Evolutionary conservation across 768 basidiomycete genomes (phyloP).

Genomic region (Pholiota microspora): DNA sequence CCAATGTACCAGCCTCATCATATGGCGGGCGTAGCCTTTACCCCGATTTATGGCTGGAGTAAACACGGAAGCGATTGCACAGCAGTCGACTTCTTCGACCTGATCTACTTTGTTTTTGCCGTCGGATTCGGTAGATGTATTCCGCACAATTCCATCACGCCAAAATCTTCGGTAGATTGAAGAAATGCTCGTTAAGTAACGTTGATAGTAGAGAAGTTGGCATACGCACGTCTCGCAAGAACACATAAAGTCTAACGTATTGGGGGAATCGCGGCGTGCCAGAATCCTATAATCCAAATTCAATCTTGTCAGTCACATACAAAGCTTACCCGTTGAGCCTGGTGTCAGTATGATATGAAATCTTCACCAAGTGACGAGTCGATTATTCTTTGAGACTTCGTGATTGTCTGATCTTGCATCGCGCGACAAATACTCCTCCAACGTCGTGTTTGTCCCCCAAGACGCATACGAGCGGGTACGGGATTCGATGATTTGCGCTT

Average conservation of each 20-base stretch:
- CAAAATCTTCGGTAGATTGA: slow-evolving; percentile 2
- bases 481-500: slow-evolving; percentile 14
- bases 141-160: slow-evolving; percentile 26
- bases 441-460: slow-evolving; percentile 14
- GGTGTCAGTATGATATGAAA: background rate
- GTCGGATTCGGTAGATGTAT: slow-evolving; percentile 22
- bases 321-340: background rate
- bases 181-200: background rate
- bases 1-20: slow-evolving; percentile 64
- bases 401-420: slow-evolving; percentile 11
- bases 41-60: slow-evolving; percentile 47
- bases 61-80: slow-evolving; percentile 57
- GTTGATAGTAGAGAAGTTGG: background rate
- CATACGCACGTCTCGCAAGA: slow-evolving; percentile 58
- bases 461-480: slow-evolving; percentile 8
- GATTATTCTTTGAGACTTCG: slow-evolving; percentile 44
- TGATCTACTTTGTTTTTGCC: slow-evolving; percentile 5
- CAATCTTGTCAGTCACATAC: background rate
- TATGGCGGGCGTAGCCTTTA: slow-evolving; percentile 57
- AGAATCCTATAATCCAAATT: slow-evolving; percentile 45
- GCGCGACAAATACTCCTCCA: slow-evolving; percentile 15
- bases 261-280: slow-evolving; percentile 47
- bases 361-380: slow-evolving; percentile 48
- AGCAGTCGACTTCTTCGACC: slow-evolving; percentile 37
- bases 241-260: slow-evolving; percentile 53